Evolutionary conservation across 441 rosid species (phyloP).

Genomic region (Brassica hybrid): DNA sequence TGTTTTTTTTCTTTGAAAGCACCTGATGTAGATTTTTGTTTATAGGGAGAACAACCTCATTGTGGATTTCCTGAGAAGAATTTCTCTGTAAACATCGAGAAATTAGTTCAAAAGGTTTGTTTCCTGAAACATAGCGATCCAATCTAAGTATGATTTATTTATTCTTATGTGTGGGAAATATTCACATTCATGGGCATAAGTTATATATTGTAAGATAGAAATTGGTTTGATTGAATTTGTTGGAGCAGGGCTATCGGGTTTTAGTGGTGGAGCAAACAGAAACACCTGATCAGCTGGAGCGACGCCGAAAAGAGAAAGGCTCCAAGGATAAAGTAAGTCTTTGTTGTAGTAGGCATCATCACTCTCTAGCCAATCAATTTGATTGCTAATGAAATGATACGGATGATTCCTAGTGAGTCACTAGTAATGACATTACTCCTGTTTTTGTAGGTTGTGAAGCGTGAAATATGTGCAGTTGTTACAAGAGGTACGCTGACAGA

Average conservation of each 20-base stretch:
- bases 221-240: slow-evolving; percentile 38
- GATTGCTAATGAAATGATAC: slow-evolving; percentile 23
- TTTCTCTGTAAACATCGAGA: slow-evolving; percentile 87
- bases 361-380: slow-evolving; percentile 17
- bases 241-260: slow-evolving; percentile 92
- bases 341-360: slow-evolving; percentile 21
- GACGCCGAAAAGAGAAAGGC: slow-evolving; percentile 90
- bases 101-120: slow-evolving; percentile 91
- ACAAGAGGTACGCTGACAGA: slow-evolving; percentile 96
- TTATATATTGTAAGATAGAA: slow-evolving; percentile 11
- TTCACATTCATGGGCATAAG: slow-evolving; percentile 29
- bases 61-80: slow-evolving; percentile 99
- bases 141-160: slow-evolving; percentile 21
- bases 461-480: slow-evolving; percentile 95
- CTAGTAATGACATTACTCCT: slow-evolving; percentile 30
- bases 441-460: slow-evolving; percentile 88
- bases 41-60: slow-evolving; percentile 99
- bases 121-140: slow-evolving; percentile 25
- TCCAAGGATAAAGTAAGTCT: slow-evolving; percentile 88
- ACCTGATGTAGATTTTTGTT: slow-evolving; percentile 35
- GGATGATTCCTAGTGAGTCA: slow-evolving; percentile 27
- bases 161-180: slow-evolving; percentile 1
- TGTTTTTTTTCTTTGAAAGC: slow-evolving; percentile 10
- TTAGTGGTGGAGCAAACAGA: slow-evolving; percentile 98
- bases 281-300: slow-evolving; percentile 97